Percentiles rank a stretch among this genome's conserved stretches.
phyloP scores from a whole-genome alignment of 1,284 basidiomycete species.

The Megacollybia platyphylla region DNA sequence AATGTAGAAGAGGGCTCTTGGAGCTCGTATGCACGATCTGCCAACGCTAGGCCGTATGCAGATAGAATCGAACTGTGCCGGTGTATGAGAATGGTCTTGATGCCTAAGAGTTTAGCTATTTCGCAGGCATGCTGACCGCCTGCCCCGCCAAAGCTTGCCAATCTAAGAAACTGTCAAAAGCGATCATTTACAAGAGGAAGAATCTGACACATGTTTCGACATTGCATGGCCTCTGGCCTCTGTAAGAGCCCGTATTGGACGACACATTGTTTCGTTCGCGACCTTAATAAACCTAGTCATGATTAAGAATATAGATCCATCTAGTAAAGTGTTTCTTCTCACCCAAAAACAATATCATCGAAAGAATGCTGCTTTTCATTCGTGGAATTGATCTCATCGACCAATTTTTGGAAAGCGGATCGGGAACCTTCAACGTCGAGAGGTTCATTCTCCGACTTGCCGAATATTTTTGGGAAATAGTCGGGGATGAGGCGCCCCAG shows the following conservation, averaged over 20 bases:
- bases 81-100: constrained; percentile 78
- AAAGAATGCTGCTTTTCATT: constrained; percentile 43
- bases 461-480: constrained; percentile 84
- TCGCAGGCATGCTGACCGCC: constrained; percentile 90
- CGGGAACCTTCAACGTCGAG: constrained; percentile 63
- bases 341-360: constrained; percentile 88
- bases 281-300: constrained; percentile 71
- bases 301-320: not conserved
- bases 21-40: constrained; percentile 77
- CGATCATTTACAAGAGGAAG: not conserved
- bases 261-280: constrained; percentile 89
- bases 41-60: constrained; percentile 82
- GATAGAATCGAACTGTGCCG: constrained; percentile 79
- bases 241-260: constrained; percentile 86
- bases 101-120: constrained; percentile 71
- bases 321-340: constrained; percentile 11
- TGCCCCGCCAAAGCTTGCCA: constrained; percentile 86
- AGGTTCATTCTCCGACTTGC: constrained; percentile 72
- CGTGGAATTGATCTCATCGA: constrained; percentile 54
- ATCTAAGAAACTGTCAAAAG: constrained; percentile 19
- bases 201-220: constrained; percentile 62
- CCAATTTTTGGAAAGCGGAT: constrained; percentile 52
- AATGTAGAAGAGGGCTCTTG: constrained; percentile 81
- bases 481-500: constrained; percentile 76
- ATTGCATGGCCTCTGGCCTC: constrained; percentile 85